Evolutionary conservation across 2,329 filamentous ascomycete species (phyloP).

Genomic region (Penicillium sp.): DNA sequence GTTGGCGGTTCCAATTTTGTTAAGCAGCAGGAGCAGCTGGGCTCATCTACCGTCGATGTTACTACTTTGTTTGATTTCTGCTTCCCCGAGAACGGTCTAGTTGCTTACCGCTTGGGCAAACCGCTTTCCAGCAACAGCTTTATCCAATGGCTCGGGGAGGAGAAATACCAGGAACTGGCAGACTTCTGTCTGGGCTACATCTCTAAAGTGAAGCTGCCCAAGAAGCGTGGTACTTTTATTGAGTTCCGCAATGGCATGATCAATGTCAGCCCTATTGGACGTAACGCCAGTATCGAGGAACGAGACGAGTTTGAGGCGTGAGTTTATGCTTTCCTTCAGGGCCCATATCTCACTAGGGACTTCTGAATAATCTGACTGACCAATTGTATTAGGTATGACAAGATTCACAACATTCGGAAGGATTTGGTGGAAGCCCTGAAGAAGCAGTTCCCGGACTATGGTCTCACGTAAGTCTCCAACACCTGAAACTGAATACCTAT

Average conservation of each 20-base stretch:
- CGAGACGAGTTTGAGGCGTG: slow-evolving; percentile 73
- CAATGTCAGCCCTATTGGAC: slow-evolving; percentile 64
- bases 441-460: slow-evolving; percentile 78
- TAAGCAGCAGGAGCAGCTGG: slow-evolving; percentile 97
- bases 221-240: slow-evolving; percentile 67
- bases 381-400: slow-evolving; percentile 62
- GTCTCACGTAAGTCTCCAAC: slow-evolving; percentile 69
- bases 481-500: neutral
- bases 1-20: slow-evolving; percentile 85
- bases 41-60: slow-evolving; percentile 66
- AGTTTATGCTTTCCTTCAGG: slow-evolving; percentile 15
- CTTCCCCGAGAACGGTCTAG: slow-evolving; percentile 96
- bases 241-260: slow-evolving; percentile 68
- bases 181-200: slow-evolving; percentile 63
- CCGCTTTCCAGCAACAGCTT: slow-evolving; percentile 78
- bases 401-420: slow-evolving; percentile 71
- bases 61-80: slow-evolving; percentile 92
- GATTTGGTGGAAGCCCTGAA: slow-evolving; percentile 74
- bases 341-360: neutral
- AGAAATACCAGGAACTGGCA: slow-evolving; percentile 63
- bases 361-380: slow-evolving; percentile 7
- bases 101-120: slow-evolving; percentile 79
- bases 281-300: slow-evolving; percentile 81
- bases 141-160: slow-evolving; percentile 88
- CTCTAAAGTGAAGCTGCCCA: slow-evolving; percentile 60